These are phyloP conservation scores for Chrysochromulina tobinii DNA, from an alignment of 78 protist species.

Conservation along the genomic window DNA sequence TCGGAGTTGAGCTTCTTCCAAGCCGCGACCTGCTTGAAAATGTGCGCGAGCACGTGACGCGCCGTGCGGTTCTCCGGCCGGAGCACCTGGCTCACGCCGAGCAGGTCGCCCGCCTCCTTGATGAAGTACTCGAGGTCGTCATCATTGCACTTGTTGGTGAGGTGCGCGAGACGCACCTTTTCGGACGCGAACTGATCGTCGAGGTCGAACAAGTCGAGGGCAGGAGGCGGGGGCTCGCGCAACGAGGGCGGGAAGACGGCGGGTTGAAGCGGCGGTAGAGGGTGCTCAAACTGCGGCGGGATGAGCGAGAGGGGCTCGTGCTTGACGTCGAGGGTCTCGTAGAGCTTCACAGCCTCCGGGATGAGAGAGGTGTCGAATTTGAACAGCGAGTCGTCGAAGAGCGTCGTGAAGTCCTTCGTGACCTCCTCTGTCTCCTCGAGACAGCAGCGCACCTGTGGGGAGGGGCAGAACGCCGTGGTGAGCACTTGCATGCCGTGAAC, in stretches of 20 bases:
- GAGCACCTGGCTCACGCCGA: slow-evolving; percentile 47
- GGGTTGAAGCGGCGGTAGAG: slow-evolving; percentile 76
- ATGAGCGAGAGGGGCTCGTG: slow-evolving; percentile 81
- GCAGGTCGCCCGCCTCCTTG: slow-evolving; percentile 54
- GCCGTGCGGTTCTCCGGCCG: slow-evolving; percentile 7
- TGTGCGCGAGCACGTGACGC: slow-evolving; percentile 46
- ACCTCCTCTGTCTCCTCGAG: slow-evolving; percentile 63
- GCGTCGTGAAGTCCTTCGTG: slow-evolving; percentile 60
- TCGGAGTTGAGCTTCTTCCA: slow-evolving; percentile 47
- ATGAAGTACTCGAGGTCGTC: slow-evolving; percentile 55
- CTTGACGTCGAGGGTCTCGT: slow-evolving; percentile 51
- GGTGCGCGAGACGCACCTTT: slow-evolving; percentile 62
- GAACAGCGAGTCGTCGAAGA: slow-evolving; percentile 63
- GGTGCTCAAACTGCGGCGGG: slow-evolving; percentile 77
- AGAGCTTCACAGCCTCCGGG: slow-evolving; percentile 64
- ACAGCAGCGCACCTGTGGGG: slow-evolving; percentile 51
- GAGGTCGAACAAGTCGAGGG: slow-evolving; percentile 84
- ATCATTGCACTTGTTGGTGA: slow-evolving; percentile 65
- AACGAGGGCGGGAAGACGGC: slow-evolving; percentile 72
- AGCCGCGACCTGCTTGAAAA: slow-evolving; percentile 36
- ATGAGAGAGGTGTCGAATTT: slow-evolving; percentile 59
- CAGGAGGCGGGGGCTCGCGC: slow-evolving; percentile 74
- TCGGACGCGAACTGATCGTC: slow-evolving; percentile 82
- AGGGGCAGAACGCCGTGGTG: background rate
- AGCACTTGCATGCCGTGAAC: no score